Conservation (phyloP, 768 basidiomycete species). For the Leccinum broughii region DNA sequence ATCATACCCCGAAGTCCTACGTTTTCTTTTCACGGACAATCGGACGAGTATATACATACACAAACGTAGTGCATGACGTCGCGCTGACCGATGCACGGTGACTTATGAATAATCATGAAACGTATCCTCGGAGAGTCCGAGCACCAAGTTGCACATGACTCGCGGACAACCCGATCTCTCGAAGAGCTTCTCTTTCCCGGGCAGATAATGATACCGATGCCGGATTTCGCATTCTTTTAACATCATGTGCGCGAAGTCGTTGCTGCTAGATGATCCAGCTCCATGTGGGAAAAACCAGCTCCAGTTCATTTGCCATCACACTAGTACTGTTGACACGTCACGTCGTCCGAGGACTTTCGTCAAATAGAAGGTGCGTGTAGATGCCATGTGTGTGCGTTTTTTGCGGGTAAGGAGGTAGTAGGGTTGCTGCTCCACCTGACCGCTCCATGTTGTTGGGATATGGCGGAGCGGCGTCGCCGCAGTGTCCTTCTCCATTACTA, state of each 20-base stretch:
- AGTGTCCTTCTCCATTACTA: background rate
- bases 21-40: background rate
- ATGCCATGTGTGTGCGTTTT: background rate
- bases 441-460: background rate
- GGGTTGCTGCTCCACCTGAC: background rate
- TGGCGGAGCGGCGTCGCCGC: background rate
- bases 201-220: no score
- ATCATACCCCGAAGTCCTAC: background rate
- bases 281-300: no score
- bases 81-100: background rate
- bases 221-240: no score
- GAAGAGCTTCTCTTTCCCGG: no score
- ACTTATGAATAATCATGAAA: background rate
- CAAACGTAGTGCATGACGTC: background rate
- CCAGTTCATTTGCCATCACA: background rate
- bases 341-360: background rate
- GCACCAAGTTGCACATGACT: no score
- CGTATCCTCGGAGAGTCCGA: background rate
- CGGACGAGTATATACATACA: background rate
- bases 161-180: no score
- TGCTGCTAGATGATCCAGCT: no score
- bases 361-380: no score
- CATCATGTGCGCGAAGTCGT: no score
- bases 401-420: background rate
- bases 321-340: no score